These are phyloP conservation scores for Xanthoconium stramineum DNA, from an alignment of 768 basidiomycete genomes.

Conservation along the genomic window DNA sequence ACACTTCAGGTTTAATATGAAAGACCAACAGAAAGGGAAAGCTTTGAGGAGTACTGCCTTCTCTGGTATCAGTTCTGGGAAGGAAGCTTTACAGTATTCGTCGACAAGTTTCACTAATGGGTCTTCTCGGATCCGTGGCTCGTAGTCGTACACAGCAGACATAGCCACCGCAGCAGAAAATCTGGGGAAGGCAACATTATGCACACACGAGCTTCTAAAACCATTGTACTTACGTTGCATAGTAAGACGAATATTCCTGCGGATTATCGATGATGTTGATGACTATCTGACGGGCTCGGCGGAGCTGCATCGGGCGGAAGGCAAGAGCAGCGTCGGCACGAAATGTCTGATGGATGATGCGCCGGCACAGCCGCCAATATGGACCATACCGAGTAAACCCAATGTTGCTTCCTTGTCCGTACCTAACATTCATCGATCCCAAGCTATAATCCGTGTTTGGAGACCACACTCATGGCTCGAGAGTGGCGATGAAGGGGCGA, in stretches of 20 bases:
- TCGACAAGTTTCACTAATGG: neutral
- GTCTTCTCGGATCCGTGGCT: neutral
- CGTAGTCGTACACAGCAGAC: neutral
- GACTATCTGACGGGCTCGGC: neutral
- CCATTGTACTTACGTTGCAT: neutral
- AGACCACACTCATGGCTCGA: neutral
- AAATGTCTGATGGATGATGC: too few relatives aligned
- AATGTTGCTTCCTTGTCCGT: neutral
- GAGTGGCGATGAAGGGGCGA: neutral
- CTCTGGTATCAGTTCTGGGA: too few relatives aligned
- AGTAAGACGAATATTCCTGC: neutral
- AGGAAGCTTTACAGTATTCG: neutral
- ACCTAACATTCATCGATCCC: neutral
- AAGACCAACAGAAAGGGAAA: neutral
- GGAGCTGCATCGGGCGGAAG: neutral
- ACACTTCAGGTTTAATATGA: neutral
- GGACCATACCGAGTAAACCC: neutral
- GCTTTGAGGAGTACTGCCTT: too few relatives aligned
- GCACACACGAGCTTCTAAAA: neutral
- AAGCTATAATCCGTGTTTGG: neutral
- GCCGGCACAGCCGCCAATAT: neutral
- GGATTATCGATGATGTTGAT: neutral
- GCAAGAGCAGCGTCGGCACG: neutral
- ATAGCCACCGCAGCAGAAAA: conserved; percentile 30
- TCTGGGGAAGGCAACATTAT: conserved; percentile 9